These are phyloP conservation scores for Cenchrus americanus DNA, from an alignment of 176 grass and related monocot species.

Conservation along the genomic window DNA sequence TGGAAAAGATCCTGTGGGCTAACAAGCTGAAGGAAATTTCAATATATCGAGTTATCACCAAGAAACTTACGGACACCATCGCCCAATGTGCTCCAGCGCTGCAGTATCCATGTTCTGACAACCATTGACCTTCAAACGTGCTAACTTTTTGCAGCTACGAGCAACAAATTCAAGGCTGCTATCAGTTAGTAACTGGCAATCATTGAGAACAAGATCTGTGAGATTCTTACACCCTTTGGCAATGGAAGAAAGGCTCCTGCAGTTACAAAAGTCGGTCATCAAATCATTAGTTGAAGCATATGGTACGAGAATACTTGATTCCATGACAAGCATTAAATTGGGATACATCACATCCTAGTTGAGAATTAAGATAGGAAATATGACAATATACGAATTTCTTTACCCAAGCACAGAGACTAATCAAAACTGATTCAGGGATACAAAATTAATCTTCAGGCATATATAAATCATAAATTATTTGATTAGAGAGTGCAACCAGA, in stretches of 20 bases:
- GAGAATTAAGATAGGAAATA: slow-evolving; percentile 20
- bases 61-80: slow-evolving; percentile 82
- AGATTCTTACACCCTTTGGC: slow-evolving; percentile 90
- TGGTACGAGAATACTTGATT: slow-evolving; percentile 7
- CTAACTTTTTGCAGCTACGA: slow-evolving; percentile 74
- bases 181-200: slow-evolving; percentile 87
- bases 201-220: slow-evolving; percentile 68
- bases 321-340: slow-evolving; percentile 9
- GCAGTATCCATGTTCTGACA: slow-evolving; percentile 86
- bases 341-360: slow-evolving; percentile 1
- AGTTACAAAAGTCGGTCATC: slow-evolving; percentile 30
- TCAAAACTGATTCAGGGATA: background rate
- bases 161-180: slow-evolving; percentile 87
- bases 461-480: background rate
- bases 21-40: slow-evolving; percentile 26
- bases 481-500: slow-evolving; percentile 11
- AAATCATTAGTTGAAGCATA: slow-evolving; percentile 35
- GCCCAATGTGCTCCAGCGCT: slow-evolving; percentile 79
- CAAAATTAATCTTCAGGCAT: background rate
- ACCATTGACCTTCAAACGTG: slow-evolving; percentile 79
- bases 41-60: slow-evolving; percentile 32
- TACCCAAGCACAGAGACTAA: background rate
- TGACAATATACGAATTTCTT: slow-evolving; percentile 10
- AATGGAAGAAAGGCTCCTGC: slow-evolving; percentile 83
- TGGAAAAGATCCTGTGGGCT: too few relatives aligned